These are phyloP conservation scores for Termitomyces eurrhizus DNA, from an alignment of 768 basidiomycete species.

Conservation along the genomic window DNA sequence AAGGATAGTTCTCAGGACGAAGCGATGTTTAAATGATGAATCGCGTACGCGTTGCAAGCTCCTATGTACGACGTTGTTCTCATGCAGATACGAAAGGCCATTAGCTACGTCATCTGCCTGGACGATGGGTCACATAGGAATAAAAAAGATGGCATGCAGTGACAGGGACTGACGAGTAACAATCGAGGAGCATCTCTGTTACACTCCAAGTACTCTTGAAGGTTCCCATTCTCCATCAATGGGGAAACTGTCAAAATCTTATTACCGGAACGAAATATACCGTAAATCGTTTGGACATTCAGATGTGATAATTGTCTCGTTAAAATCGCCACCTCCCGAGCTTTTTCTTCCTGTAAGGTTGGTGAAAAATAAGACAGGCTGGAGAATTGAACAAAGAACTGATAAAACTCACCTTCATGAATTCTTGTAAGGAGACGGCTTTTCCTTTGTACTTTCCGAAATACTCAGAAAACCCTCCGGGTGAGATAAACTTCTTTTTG, in stretches of 20 bases:
- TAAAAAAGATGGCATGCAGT: not conserved
- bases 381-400: not conserved
- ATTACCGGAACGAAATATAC: not conserved
- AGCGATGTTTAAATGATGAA: not conserved
- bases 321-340: not conserved
- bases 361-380: too few species aligned
- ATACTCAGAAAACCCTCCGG: too few species aligned
- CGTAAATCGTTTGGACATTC: not conserved
- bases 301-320: not conserved
- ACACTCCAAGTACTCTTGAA: not conserved
- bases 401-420: not conserved
- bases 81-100: not conserved
- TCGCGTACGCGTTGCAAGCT: not conserved
- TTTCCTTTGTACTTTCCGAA: too few species aligned
- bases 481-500: too few species aligned
- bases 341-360: not conserved
- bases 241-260: not conserved
- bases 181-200: not conserved
- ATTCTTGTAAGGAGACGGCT: not conserved
- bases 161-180: not conserved
- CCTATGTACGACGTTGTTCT: not conserved
- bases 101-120: not conserved
- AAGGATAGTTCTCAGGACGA: too few species aligned
- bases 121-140: not conserved
- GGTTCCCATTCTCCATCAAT: not conserved